Base-by-base conservation (phyloP, 495 filamentous ascomycete genomes). In the Xylona heveae region DNA sequence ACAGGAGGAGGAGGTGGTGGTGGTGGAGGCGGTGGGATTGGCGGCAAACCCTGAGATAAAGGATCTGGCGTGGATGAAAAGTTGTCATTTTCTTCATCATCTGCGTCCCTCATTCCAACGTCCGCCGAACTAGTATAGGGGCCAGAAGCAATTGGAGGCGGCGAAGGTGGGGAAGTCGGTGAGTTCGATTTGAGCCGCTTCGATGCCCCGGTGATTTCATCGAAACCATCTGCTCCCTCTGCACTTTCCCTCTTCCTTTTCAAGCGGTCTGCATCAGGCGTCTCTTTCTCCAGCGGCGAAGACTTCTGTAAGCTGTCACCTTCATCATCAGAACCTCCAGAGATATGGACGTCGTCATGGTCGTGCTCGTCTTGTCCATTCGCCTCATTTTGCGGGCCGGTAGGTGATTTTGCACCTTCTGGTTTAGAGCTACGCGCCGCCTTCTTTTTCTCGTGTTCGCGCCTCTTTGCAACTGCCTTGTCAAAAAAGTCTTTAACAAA, bases 401-500 rank as follows among this genome's bases (percentile, higher is more conserved):
- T 14, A 24, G 32, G 5, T 12, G 12, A 16, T 10, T 10, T 22
- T 20, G 38, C 34, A 9, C 40, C 43, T 12, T 44, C 39, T 1
- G 38, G 23, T 16, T 40, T 40, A 3, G 20, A 15, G 51, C 27
- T 33, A 14, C 53, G 59, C 34, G 66, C 61, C 2, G 57, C 56
- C 46, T 71, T 77, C 40, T 57, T 64, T 47, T 69, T 68, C 35
- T 90, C 74, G 32, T 72, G 58, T 28, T 62, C 70, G 20, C 57
- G 58, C 42, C 75, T 73, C 54, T 91, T 90, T 30, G 59, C 57
- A 2, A 80, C 69, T 0, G 77, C 82, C 44, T 81, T 82, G 20
- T 84, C 78, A 46, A 94, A 82, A 52, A 65, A 94, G 13, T 77
- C 66, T 33, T 77, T 76, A 43, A 80, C 81, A 43, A 70, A 80